Evolutionary conservation across 352 stramenopile genomes (phyloP), one percentile per base, ranked within the genome.

Genomic region (Phytophthora citrophthora): DNA sequence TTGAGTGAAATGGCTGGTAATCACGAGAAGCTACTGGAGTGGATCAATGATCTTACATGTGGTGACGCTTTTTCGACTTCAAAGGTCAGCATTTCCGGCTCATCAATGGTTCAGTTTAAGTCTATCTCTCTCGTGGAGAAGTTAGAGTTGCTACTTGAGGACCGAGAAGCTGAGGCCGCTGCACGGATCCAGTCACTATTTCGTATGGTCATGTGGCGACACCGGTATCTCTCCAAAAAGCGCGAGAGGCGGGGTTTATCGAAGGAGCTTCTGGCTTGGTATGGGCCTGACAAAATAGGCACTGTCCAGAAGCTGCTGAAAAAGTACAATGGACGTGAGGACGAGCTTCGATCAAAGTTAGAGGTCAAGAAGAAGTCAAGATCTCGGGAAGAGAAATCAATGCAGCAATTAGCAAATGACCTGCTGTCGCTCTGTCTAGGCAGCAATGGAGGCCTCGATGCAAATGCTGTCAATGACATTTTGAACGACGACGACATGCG

Each of bases 401-500:
- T 69, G 11, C 18, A 75, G 3, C 59, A 75, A 36, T 56, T 90
- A 55, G 61, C 58, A 49, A 78, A 45, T n/a, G 68, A 81, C 54
- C 55, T 93, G 11, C 77, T 73, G 45, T 51, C 45, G 5, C 57
- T 82, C 16, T 86, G 74, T 59, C 46, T 86, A n/a, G 54, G 68
- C 26, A 58, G 31, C 5, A 41, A 59, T 24, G 72, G 72, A 1
- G 77, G 72, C 0, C 52, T 86, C 44, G 70, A 77, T 24, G 52
- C 65, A 4, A 58, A 77, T 29, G 68, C 74, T 6, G 72, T 90
- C 31, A 81, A 88, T 13, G 67, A 79, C 16, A 73, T 91, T 38
- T 63, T 91, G 18, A 56, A 72, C 9, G 70, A 91, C 26, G 52
- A 61, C 15, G 60, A 57, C 6, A 81, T 91, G 49, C 79, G 81